These are phyloP conservation scores for Penicillium brasilianum DNA, from an alignment of 2,329 filamentous ascomycete genomes.

Conservation along the genomic window DNA sequence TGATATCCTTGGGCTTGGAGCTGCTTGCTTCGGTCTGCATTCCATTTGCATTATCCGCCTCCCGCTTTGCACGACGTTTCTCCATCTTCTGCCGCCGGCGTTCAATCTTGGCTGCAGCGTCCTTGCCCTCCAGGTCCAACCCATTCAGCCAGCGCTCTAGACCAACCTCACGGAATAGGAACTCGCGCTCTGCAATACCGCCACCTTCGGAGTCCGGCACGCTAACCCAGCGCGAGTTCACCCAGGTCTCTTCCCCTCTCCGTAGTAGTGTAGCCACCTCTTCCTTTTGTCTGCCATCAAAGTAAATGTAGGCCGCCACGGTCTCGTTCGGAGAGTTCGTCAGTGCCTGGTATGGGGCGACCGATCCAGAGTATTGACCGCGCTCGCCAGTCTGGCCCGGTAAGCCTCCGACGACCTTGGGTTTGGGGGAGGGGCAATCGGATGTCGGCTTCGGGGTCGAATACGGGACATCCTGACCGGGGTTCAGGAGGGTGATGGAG, in stretches of 20 bases:
- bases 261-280: slow-evolving; percentile 93
- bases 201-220: slow-evolving; percentile 89
- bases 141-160: slow-evolving; percentile 96
- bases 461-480: slow-evolving; percentile 87
- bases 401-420: slow-evolving; percentile 78
- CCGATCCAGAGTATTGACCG: slow-evolving; percentile 60
- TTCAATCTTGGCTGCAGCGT: slow-evolving; percentile 80
- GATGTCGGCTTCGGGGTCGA: slow-evolving; percentile 81
- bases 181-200: slow-evolving; percentile 93
- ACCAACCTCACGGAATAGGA: slow-evolving; percentile 94
- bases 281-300: slow-evolving; percentile 92
- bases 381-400: slow-evolving; percentile 59
- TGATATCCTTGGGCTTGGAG: slow-evolving; percentile 59
- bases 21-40: slow-evolving; percentile 46
- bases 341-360: slow-evolving; percentile 87
- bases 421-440: slow-evolving; percentile 77
- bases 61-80: slow-evolving; percentile 80
- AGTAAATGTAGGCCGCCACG: slow-evolving; percentile 98
- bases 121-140: slow-evolving; percentile 89
- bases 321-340: slow-evolving; percentile 95
- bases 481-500: slow-evolving; percentile 92
- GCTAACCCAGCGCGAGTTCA: slow-evolving; percentile 97
- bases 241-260: slow-evolving; percentile 97
- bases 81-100: slow-evolving; percentile 71
- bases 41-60: slow-evolving; percentile 61